Conservation (phyloP, 2,329 filamentous ascomycete genomes). For the Fusarium sp. region DNA sequence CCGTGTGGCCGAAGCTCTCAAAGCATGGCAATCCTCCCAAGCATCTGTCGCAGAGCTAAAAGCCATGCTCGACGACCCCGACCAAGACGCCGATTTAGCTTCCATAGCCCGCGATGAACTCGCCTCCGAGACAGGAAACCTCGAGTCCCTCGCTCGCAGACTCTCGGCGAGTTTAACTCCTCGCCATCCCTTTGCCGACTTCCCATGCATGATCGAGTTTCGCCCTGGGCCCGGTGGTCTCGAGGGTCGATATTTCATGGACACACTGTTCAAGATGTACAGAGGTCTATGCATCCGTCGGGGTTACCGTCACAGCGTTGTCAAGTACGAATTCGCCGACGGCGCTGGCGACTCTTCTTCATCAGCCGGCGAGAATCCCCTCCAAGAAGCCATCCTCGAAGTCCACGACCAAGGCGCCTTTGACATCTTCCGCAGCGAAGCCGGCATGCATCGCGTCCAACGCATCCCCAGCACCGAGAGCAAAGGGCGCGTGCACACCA, state of each 20-base stretch:
- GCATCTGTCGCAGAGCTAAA: constrained; percentile 64
- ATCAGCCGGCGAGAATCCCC: constrained; percentile 69
- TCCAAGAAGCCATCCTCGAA: constrained; percentile 90
- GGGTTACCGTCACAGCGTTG: constrained; percentile 70
- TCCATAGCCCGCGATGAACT: constrained; percentile 85
- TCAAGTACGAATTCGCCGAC: constrained; percentile 84
- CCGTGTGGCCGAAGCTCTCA: constrained; percentile 64
- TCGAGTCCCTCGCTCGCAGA: constrained; percentile 70
- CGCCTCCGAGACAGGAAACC: constrained; percentile 66
- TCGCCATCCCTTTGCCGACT: constrained; percentile 85
- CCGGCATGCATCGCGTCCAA: constrained; percentile 95
- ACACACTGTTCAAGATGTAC: constrained; percentile 91
- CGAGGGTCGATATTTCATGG: constrained; percentile 90
- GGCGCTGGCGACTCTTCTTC: constrained; percentile 63
- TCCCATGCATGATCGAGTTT: constrained; percentile 92
- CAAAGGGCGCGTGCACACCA: constrained; percentile 92
- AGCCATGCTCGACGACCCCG: constrained; percentile 55
- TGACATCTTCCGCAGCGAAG: constrained; percentile 82
- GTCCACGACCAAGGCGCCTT: constrained; percentile 81
- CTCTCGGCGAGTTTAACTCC: constrained; percentile 84
- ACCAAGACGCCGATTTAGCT: constrained; percentile 74
- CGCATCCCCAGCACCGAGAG: constrained; percentile 90
- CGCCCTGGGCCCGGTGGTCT: constrained; percentile 90
- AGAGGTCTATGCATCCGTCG: constrained; percentile 75
- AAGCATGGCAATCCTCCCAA: constrained; percentile 65